Base-by-base conservation (phyloP, 129 eudicot genomes). In the Pseudognaphalium luteoalbum region DNA sequence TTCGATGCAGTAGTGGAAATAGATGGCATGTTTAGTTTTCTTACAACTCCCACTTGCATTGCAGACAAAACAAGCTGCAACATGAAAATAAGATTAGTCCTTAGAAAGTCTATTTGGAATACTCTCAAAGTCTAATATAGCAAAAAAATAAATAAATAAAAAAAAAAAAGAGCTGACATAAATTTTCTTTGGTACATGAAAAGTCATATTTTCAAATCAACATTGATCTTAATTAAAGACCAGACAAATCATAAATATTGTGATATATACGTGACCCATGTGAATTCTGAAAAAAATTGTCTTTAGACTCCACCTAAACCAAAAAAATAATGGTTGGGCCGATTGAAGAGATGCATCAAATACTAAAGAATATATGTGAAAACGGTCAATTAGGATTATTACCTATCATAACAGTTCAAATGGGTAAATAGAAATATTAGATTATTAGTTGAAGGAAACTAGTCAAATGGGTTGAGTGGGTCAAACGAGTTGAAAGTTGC, bases 11-110 rank as follows among this genome's bases (percentile, higher is more conserved):
- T 59, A 20, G 65, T 75, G 57, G 84, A 58, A 58, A 59, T 71
- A 22, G 74, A 72, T 21, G 89, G 83, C 11, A 78, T 71, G 71
- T 76, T 82, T 7, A 81, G 71, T 76, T 69, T 80, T 86, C 99
- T 79, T 42, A 91, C 65, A 54, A 95, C 74, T 17, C 97, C 99
- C 77, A 89, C 99, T 86, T 95, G 99, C 75, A 81, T 87, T 76
- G 89, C 82, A 4, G 97, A 82, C 72, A 86, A 87, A 70, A 95
- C 87, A 77, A 91, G 97, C 97, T 95, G 90, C 59, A 29, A 78
- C 57, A 33, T 5, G 5, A 74, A 80, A 68, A 28, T 20, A 41
- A 32, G 41, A 68, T 80, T 73, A 72, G 78, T 80, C 80, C 2
- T 16, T 33, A 66, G 16, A 61, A 61, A 8, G 66, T 61, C 17